phyloP scores from a whole-genome alignment of 2,329 filamentous ascomycete species.

The Claviceps arundinis region DNA sequence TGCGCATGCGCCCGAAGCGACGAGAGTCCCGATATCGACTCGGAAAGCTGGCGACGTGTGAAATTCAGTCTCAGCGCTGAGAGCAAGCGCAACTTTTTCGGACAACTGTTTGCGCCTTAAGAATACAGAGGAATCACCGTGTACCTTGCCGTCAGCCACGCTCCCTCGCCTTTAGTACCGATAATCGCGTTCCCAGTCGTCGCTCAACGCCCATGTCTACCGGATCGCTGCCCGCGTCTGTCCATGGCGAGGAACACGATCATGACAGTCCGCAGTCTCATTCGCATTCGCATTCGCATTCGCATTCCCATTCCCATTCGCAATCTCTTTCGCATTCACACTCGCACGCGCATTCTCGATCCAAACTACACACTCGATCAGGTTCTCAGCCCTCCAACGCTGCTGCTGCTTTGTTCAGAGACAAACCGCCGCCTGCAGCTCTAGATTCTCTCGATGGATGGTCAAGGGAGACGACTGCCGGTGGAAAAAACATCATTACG shows the following conservation, averaged over 20 bases:
- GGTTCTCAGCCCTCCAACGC: conserved; percentile 19
- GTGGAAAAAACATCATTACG: conserved; percentile 27
- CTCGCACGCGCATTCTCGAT: conserved; percentile 14
- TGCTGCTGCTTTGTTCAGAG: conserved; percentile 14
- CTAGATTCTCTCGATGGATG: conserved; percentile 25
- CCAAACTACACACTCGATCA: conserved; percentile 17
- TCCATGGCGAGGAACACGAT: conserved; percentile 18
- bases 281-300: conserved; percentile 13
- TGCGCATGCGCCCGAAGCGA: too few relatives aligned
- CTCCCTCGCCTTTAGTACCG: conserved; percentile 34
- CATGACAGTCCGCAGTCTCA: conserved; percentile 15
- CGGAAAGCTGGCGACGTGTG: neutral
- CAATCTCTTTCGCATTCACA: conserved; percentile 4
- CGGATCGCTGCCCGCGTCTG: conserved; percentile 17
- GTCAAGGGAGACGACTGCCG: conserved; percentile 26
- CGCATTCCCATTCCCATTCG: conserved; percentile 12
- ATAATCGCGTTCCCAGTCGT: conserved; percentile 25
- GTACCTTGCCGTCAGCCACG: too few relatives aligned
- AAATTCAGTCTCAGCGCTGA: neutral
- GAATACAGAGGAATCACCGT: too few relatives aligned
- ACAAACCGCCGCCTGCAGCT: conserved; percentile 19
- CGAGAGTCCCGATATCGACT: neutral
- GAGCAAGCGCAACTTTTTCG: too few relatives aligned
- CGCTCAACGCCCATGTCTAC: conserved; percentile 27
- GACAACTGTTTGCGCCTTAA: too few relatives aligned